phyloP scores from a whole-genome alignment of 352 stramenopile species.

The Pythium graminicola region DNA sequence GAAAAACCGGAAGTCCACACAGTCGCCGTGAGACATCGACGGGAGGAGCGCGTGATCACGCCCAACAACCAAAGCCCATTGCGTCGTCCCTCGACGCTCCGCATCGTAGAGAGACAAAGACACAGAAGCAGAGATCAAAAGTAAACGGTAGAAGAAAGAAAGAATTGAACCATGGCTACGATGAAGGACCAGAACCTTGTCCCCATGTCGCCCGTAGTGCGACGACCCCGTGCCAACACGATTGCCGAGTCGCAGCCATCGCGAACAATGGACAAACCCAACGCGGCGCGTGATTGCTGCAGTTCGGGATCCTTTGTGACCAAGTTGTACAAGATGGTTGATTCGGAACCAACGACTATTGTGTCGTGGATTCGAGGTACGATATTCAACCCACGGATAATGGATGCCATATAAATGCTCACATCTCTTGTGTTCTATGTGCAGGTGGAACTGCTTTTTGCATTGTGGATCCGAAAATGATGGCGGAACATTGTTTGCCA shows the following conservation, averaged over 20 bases:
- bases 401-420: neutral
- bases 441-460: conserved; percentile 85
- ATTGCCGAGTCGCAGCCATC: conserved; percentile 19
- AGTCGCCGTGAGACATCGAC: neutral
- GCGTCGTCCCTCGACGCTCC: neutral
- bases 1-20: conserved; percentile 32
- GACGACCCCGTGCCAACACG: conserved; percentile 20
- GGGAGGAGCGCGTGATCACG: neutral
- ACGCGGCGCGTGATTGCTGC: conserved; percentile 16
- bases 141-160: neutral
- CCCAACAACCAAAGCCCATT: neutral
- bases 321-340: conserved; percentile 83
- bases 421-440: neutral
- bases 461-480: conserved; percentile 86
- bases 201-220: conserved; percentile 1
- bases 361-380: conserved; percentile 65
- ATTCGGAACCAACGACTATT: conserved; percentile 71
- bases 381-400: neutral
- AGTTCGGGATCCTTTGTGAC: conserved; percentile 78
- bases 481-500: conserved; percentile 82
- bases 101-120: no score
- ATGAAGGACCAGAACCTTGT: conserved; percentile 2
- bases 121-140: neutral
- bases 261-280: conserved; percentile 16
- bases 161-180: conserved; percentile 3